Evolutionary conservation across 2,329 filamentous ascomycete species (phyloP).

Genomic region (Alternaria infectoria): DNA sequence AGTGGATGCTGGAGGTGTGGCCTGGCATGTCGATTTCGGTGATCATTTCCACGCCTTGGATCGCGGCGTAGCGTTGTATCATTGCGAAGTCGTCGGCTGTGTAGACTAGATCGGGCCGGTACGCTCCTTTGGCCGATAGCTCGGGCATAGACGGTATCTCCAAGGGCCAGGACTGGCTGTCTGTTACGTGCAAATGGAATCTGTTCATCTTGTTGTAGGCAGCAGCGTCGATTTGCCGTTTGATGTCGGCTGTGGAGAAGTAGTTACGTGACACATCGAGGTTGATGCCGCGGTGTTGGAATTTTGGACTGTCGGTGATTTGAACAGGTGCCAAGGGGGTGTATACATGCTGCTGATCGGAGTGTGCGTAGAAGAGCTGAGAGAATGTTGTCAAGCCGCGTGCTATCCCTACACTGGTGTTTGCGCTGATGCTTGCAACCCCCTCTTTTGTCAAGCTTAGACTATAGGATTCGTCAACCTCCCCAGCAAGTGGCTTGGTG

Average conservation of each 20-base stretch:
- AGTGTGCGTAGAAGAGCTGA: constrained; percentile 80
- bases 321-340: constrained; percentile 72
- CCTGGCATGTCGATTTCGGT: constrained; percentile 84
- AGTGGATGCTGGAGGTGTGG: constrained; percentile 72
- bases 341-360: constrained; percentile 64
- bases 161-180: constrained; percentile 85
- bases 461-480: constrained; percentile 78
- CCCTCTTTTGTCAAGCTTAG: constrained; percentile 66
- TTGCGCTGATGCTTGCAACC: constrained; percentile 67
- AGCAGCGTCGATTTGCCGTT: constrained; percentile 76
- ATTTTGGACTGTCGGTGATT: constrained; percentile 76
- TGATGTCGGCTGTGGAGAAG: constrained; percentile 70
- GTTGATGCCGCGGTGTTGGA: constrained; percentile 78
- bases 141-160: constrained; percentile 78
- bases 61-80: constrained; percentile 73
- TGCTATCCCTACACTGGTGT: constrained; percentile 71
- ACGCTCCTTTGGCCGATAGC: constrained; percentile 75
- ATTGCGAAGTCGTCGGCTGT: constrained; percentile 66
- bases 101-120: constrained; percentile 71
- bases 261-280: constrained; percentile 79
- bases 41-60: constrained; percentile 73
- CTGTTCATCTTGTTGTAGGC: constrained; percentile 84
- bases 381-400: constrained; percentile 77
- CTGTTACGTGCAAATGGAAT: constrained; percentile 80
- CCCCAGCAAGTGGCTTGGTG: constrained; percentile 66